Evolutionary conservation across 129 eudicot species (phyloP).

Genomic region (Cynara cardunculus): DNA sequence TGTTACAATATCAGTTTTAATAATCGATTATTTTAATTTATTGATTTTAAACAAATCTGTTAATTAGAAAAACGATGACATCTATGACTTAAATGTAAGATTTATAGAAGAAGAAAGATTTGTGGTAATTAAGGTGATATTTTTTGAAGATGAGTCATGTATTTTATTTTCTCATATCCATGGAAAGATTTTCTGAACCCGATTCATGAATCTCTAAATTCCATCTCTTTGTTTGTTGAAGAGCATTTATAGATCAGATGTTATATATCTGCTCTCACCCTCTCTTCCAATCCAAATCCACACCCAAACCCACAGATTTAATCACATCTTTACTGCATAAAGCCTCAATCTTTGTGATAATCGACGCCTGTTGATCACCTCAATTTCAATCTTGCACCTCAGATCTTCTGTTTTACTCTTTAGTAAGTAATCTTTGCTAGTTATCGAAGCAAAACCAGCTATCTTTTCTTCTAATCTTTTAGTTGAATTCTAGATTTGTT

Average conservation of each 20-base stretch:
- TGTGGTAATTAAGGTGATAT: slow-evolving; percentile 2
- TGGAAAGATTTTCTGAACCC: slow-evolving; percentile 11
- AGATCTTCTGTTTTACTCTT: slow-evolving; percentile 28
- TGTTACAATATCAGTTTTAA: too few species aligned
- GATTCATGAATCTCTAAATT: slow-evolving; percentile 8
- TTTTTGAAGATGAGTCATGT: background rate
- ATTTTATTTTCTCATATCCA: background rate
- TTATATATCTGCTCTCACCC: background rate
- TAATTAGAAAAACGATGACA: background rate
- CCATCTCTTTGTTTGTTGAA: background rate
- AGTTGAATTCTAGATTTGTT: background rate
- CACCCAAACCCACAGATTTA: background rate
- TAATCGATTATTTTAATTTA: background rate
- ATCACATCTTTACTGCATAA: background rate
- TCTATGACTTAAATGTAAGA: background rate
- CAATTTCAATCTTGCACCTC: slow-evolving; percentile 24
- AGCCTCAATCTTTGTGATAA: slow-evolving; percentile 10
- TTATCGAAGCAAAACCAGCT: background rate
- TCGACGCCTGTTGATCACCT: slow-evolving; percentile 7
- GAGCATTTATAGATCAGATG: slow-evolving; percentile 12
- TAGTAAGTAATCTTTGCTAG: slow-evolving; percentile 14
- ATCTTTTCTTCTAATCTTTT: background rate
- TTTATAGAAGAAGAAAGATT: background rate
- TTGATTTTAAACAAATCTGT: background rate
- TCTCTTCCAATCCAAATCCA: background rate